Conservation (phyloP, 306 rosid genomes). For the Vigna nakashimae region DNA sequence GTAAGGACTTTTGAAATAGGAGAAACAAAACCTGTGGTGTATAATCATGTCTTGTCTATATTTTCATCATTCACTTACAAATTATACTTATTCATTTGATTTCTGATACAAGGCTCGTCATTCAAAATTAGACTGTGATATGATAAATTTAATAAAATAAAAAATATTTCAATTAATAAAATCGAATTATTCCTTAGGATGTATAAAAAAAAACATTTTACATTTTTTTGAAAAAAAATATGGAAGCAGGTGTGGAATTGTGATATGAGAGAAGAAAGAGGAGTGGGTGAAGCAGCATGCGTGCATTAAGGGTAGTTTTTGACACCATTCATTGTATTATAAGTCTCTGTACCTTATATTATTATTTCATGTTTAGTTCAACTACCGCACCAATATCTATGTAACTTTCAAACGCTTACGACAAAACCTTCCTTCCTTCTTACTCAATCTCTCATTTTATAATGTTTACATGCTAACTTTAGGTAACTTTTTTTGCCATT, state of each 20-base stretch:
- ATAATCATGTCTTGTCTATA: not conserved
- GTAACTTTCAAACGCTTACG: not conserved
- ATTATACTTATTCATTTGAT: not conserved
- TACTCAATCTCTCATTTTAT: no score
- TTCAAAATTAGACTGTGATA: constrained; percentile 34
- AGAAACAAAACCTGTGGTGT: not conserved
- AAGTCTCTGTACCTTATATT: not conserved
- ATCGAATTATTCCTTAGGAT: no score
- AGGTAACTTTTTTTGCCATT: no score
- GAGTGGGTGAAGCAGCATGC: constrained; percentile 5
- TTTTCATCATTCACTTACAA: not conserved
- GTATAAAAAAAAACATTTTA: no score
- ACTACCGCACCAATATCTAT: not conserved
- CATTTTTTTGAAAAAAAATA: no score
- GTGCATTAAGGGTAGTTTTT: not conserved
- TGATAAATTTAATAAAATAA: no score
- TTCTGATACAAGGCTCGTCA: constrained; percentile 22
- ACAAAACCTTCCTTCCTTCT: no score
- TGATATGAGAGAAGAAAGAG: not conserved
- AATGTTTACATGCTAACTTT: no score
- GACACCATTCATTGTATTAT: not conserved
- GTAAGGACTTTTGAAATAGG: no score
- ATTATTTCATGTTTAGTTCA: not conserved
- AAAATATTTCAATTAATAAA: no score
- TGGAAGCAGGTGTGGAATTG: not conserved